Base-by-base conservation (phyloP, 805 yeast genomes). In the Nakazawaea ambrosiae region DNA sequence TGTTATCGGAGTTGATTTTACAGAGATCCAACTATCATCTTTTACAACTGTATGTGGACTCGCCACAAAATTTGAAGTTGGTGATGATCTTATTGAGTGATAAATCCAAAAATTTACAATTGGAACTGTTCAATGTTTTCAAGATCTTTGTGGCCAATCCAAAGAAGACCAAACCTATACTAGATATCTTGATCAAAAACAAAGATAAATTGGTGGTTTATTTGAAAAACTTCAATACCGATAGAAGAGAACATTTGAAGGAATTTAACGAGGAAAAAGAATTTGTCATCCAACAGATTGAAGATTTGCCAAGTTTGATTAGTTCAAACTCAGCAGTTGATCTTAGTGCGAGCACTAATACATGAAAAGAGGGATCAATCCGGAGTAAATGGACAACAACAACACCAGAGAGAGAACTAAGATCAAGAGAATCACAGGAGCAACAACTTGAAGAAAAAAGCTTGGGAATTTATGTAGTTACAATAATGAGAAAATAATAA, bases 131-230 rank as follows among this genome's bases (percentile, higher is more conserved):
- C 54, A 89, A 92, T 47, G 81, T 90, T 27, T 90, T 92, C 65
- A 92, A 90, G 61, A 83, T 89, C 27, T 87, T 92, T 59, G 88
- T 88, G n/a, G 97, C 96, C 4, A 92, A 92, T 58, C 98, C 98
- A 4, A 78, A 81, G 45, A 89, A 89, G 56, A 69, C 87, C 2
- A 87, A 81, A 55, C 76, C 81, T 6, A 78, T 92, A 2, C 61
- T 73, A 37, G 96, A 90, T 57, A 83, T 90, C 16, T 65, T 92
- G 46, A 74, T 79, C 32, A 88, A 89, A 53, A 92, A 92, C 58
- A 77, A 87, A 51, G 82, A 76, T 28, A 85, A 83, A 51, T 70
- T 90, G 44, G 57, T 89, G 27, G 66, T 67, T 23, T 87, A 85
- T 53, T 70, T 90, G 42, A 71, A 73, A 33, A 70, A 67, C 27